Evolutionary conservation across 1,284 basidiomycete genomes (phyloP), one percentile per base, ranked within the genome.

Genomic region (Malassezia caprae): DNA sequence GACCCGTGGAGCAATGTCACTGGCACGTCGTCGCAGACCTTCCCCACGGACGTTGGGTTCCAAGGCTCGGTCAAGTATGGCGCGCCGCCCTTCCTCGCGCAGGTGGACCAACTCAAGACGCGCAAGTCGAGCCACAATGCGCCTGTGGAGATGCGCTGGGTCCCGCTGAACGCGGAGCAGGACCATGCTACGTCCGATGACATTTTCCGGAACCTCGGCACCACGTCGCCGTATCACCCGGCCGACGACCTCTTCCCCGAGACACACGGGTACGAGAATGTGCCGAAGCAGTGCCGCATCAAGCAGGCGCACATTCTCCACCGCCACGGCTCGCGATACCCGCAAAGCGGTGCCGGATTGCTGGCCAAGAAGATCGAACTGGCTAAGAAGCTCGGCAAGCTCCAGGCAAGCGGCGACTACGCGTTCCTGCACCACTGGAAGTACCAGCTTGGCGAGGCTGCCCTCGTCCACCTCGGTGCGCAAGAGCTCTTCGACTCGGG

Each of bases 401-500:
- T 66, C 46, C 52, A 45, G 24, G 67, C 82, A 0, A 77, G 77
- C 3, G 86, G 84, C 0, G 76, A 81, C 5, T 75, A 89, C 7
- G 69, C 78, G 0, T 90, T 90, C 70, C 77, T 90, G 76, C 88
- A 87, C 65, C 79, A 80, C 28, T 90, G 78, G 78, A 63, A 62
- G 13, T 79, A 78, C 62, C 59, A 75, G 51, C 70, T 80, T 6
- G 79, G 79, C 17, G 72, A 85, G 77, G 86, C 89, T 78, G 70
- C 82, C 24, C 76, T 90, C 49, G 87, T 87, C 19, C 86, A 87
- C 0, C 87, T 88, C 60, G 87, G 87, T 48, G 78, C 86, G 41
- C 84, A 88, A 68, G 85, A 90, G 67, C 60, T 76, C n/a, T 76
- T 69, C 35, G 63, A 69, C 48, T 64, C 62, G 26, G 73, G 70